Evolutionary conservation across 192 early-diverging fungal species (phyloP).

Genomic region (Coemansia sp.): DNA sequence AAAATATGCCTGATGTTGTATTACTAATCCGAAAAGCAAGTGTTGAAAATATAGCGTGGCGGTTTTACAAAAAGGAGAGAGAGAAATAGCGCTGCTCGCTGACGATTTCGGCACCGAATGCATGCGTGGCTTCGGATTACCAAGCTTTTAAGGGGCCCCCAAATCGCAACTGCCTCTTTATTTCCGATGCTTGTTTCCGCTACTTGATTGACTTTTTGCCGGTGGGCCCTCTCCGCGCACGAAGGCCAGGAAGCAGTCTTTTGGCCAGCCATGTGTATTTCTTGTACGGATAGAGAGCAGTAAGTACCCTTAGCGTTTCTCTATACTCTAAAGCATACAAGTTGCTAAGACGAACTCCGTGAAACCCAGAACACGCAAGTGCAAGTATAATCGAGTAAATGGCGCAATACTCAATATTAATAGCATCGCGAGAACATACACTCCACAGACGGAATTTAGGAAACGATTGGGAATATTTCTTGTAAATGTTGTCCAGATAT

Average conservation of each 20-base stretch:
- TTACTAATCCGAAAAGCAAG: too few species aligned
- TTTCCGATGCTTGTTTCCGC: too few species aligned
- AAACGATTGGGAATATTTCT: not conserved
- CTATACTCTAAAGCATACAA: not conserved
- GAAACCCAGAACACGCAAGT: not conserved
- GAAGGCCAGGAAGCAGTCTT: not conserved
- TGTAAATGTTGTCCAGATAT: not conserved
- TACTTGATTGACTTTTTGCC: too few species aligned
- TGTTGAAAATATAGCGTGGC: too few species aligned
- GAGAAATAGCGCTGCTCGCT: too few species aligned
- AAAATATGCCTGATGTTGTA: too few species aligned
- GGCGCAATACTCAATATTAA: not conserved
- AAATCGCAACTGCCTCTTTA: too few species aligned
- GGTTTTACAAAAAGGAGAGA: too few species aligned
- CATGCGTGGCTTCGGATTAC: too few species aligned
- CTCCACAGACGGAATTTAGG: not conserved
- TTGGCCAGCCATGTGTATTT: not conserved
- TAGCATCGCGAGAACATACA: not conserved
- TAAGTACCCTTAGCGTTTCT: not conserved
- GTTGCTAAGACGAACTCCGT: not conserved
- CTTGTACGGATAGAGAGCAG: not conserved
- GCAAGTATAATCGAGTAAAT: not conserved
- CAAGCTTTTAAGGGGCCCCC: too few species aligned
- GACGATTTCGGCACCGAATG: too few species aligned
- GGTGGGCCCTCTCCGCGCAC: not conserved